These are phyloP conservation scores for Kondoa subrosea DNA, from an alignment of 768 basidiomycete genomes.

Conservation along the genomic window DNA sequence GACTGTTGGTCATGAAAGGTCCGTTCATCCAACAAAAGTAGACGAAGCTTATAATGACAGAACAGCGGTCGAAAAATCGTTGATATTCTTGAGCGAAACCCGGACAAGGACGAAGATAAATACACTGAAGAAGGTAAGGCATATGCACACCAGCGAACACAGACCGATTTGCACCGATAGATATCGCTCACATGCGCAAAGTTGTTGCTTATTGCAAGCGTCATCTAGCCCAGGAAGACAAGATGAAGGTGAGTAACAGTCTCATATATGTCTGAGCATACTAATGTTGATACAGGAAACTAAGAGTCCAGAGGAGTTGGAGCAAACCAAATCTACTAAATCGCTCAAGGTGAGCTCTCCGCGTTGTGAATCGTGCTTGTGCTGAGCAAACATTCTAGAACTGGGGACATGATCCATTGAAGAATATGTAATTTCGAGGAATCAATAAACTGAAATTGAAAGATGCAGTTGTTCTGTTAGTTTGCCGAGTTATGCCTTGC, in stretches of 20 bases:
- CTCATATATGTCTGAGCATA: neutral
- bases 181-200: neutral
- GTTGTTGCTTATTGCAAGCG: neutral
- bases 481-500: no score
- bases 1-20: neutral
- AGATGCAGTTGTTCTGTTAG: no score
- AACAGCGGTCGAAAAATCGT: no score
- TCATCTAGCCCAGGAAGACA: neutral
- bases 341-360: neutral
- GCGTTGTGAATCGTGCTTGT: neutral
- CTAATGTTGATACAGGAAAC: no score
- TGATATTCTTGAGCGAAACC: slow-evolving; percentile 1
- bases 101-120: neutral
- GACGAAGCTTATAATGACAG: no score
- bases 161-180: no score
- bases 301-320: neutral
- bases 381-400: neutral
- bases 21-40: no score
- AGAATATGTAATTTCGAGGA: no score
- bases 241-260: neutral
- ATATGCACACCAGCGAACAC: no score
- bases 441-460: no score
- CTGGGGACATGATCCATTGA: neutral
- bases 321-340: neutral
- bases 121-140: neutral